Evolutionary conservation across 352 stramenopile species (phyloP).

Genomic region (Globisporangium echinulatum): DNA sequence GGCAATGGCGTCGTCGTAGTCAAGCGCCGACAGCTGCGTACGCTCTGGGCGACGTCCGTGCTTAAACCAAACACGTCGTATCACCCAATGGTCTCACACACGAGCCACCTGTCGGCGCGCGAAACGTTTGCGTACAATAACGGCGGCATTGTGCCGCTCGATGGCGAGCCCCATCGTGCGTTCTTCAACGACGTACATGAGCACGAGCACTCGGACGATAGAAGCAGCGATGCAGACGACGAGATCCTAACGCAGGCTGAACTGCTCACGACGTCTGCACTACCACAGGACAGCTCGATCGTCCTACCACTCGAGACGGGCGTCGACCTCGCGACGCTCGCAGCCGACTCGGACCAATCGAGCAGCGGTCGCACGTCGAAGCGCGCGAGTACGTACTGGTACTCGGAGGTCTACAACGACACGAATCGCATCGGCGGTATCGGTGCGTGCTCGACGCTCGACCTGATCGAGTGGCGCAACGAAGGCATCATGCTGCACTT

Average conservation of each 20-base stretch:
- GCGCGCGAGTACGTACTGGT: conserved; percentile 57
- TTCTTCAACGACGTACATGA: conserved; percentile 80
- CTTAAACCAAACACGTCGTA: conserved; percentile 34
- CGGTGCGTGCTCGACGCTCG: conserved; percentile 89
- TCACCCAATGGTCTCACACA: conserved; percentile 77
- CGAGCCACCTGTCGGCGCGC: conserved; percentile 77
- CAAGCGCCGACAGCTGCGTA: conserved; percentile 36
- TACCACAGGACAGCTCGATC: conserved; percentile 49
- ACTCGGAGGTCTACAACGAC: conserved; percentile 55
- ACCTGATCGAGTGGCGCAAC: conserved; percentile 91
- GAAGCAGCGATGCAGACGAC: conserved; percentile 24
- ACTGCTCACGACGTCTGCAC: conserved; percentile 37
- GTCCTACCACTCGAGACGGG: conserved; percentile 51
- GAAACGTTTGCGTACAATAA: conserved; percentile 78
- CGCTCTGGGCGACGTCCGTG: conserved; percentile 38
- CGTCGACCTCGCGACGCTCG: conserved; percentile 27
- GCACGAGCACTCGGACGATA: conserved; percentile 33
- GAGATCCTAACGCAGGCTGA: conserved; percentile 51
- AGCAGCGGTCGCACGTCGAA: conserved; percentile 9
- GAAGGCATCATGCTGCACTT: conserved; percentile 95
- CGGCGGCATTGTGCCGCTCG: conserved; percentile 70
- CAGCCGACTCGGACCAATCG: conserved; percentile 11
- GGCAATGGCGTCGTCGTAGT: conserved; percentile 30
- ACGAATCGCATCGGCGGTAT: conserved; percentile 61
- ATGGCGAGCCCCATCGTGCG: conserved; percentile 73